Evolutionary conservation across 2,329 filamentous ascomycete species (phyloP).

Genomic region (Colletotrichum chrysophilum): DNA sequence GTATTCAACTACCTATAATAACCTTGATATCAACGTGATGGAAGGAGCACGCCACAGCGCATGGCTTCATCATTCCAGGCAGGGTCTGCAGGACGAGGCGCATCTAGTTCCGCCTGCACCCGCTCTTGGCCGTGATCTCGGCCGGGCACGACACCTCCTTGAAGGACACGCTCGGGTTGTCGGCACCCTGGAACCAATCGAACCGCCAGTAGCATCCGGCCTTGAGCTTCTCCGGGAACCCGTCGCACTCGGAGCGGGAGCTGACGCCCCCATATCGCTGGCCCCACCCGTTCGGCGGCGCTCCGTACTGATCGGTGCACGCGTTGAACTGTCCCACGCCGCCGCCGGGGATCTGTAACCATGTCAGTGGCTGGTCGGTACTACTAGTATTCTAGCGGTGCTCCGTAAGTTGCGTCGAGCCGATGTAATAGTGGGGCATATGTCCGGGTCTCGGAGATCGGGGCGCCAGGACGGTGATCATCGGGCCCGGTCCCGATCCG

Average conservation of each 20-base stretch:
- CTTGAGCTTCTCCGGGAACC: slow-evolving; percentile 58
- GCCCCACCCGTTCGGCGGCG: slow-evolving; percentile 57
- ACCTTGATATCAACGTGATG: background rate
- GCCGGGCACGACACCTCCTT: slow-evolving; percentile 61
- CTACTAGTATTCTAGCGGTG: background rate
- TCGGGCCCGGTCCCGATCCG: background rate
- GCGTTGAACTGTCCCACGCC: slow-evolving; percentile 59
- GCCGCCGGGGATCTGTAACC: slow-evolving; percentile 52
- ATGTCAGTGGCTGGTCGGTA: background rate
- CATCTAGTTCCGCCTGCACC: slow-evolving; percentile 32
- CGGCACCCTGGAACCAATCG: slow-evolving; percentile 65
- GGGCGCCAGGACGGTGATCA: background rate
- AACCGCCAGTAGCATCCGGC: slow-evolving; percentile 68
- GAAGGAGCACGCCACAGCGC: background rate
- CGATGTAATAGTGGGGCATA: background rate
- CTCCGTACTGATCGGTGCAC: slow-evolving; percentile 44
- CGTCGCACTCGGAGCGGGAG: slow-evolving; percentile 54
- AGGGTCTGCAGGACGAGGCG: background rate
- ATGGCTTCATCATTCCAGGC: background rate
- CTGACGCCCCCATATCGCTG: slow-evolving; percentile 63
- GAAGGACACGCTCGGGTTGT: slow-evolving; percentile 62
- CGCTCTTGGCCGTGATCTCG: slow-evolving; percentile 46
- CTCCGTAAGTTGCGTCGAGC: background rate
- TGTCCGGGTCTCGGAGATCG: background rate
- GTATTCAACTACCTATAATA: background rate